Base-by-base conservation (phyloP, 495 filamentous ascomycete species). In the Penicillium psychrofluorescens region DNA sequence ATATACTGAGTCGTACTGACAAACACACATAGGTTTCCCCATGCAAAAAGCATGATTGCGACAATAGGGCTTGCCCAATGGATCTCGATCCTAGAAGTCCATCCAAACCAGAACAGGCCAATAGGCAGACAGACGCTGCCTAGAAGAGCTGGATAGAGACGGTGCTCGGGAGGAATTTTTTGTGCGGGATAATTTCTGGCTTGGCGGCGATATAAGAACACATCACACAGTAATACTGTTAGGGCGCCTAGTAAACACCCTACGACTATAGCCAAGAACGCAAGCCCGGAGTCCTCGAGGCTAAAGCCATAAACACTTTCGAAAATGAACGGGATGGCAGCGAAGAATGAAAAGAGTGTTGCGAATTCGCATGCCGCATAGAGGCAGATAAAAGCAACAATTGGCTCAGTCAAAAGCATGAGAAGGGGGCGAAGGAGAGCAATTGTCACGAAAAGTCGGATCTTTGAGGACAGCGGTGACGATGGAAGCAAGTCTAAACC, bases 351-450 rank as follows among this genome's bases (percentile, higher is more conserved):
- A 49, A 80, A 86, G 4, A 87, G 70, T 1, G 81, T 74, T 7
- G 71, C 72, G 45, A 85, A 86, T 43, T 76, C 75, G 55, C 81
- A 84, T 5, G 74, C 66, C 2, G 72, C 66, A 55, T 87, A 87
- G 9, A 86, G 55, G 22, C 68, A 78, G 30, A 81, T 65, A 22
- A 78, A 73, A 16, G 65, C 55, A 33, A 86, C 83, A 43, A 86
- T 84, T 5, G 83, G 81, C 51, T 86, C 84, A 0, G 67, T 75
- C 11, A 79, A 30, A 30, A 86, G 63, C 83, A 87, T 86, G 36
- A 72, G 58, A 0, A 83, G 29, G 0, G 83, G 83, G 4, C 80
- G 72, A n/a, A 79, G 22, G 5, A 85, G 58, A 6, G 77, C 76
- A 16, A 78, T 68, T 0, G 76, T 76, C 39, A 79, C 49, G 29